Evolutionary conservation across 257 asterid genomes (phyloP), one percentile per base, ranked within the genome.

Genomic region (Gentiana macrophylla): DNA sequence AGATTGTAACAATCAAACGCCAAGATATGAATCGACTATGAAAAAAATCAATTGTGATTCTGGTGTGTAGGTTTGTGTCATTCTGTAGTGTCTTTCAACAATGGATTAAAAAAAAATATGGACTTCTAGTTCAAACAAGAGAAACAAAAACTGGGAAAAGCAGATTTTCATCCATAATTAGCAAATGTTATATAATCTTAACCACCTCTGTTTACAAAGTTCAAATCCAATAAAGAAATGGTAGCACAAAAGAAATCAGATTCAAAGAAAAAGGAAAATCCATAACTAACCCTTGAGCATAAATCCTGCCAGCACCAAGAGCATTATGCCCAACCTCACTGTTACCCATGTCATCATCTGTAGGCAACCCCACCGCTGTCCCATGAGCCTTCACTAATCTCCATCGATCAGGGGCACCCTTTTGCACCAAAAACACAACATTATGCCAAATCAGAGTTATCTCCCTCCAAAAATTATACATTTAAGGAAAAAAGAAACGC

Each of bases 311-410:
- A 57, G 98, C 98, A 55, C 98, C 98, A 72, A 91, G 96, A 57
- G 98, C 98, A 70, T 91, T 91, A 80, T 91, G 98, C 3, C 98
- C 98, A 58, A 91, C 98, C 70, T 91, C 98, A 72, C 98, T 91
- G 47, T 91, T 91, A 15, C 98, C 98, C 98, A 91, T 87, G 69
- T 91, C 98, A 71, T 91, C 98, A 12, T 91, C 96, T 6, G 98
- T 82, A 52, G 98, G 98, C 60, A 91, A 65, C 59, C 98, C 98
- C 67, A 91, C 98, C 1, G 98, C 98, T 49, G 44, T 79, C 49
- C 98, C 98, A 47, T 91, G 96, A 46, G 98, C 96, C 79, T 63
- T 83, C 71, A 91, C 83, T 84, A 91, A 75, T 76, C 98, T 91
- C 98, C 98, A 91, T 52, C 56, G 80, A 8, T 87, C 95, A 56